Percentiles rank a stretch among this genome's conserved stretches.
phyloP scores from a whole-genome alignment of 176 grass and related monocot genomes.

The Oryza australiensis region DNA sequence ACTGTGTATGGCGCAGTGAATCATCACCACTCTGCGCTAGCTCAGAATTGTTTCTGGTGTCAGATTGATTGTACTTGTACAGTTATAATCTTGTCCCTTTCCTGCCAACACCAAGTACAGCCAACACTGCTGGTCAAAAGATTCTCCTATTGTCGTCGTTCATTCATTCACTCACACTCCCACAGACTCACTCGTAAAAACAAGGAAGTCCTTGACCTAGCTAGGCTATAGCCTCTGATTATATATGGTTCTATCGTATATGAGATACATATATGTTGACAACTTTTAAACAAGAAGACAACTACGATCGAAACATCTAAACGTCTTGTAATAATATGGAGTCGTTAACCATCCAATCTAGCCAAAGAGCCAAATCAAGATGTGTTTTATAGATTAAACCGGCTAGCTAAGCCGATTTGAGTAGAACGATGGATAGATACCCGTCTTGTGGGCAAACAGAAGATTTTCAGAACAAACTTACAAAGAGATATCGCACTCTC shows the following conservation, averaged over 20 bases:
- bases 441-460: too few species aligned
- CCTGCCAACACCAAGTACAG: slow-evolving; percentile 24
- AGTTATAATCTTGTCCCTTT: slow-evolving; percentile 21
- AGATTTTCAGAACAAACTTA: too few species aligned
- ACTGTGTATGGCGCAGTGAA: slow-evolving; percentile 10
- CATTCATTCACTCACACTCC: neutral
- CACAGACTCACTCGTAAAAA: neutral
- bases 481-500: too few species aligned
- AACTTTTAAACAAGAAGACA: too few species aligned
- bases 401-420: too few species aligned
- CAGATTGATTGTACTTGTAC: slow-evolving; percentile 13
- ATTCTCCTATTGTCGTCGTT: slow-evolving; percentile 30
- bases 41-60: slow-evolving; percentile 23
- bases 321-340: too few species aligned
- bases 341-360: too few species aligned
- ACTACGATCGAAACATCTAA: too few species aligned
- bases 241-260: neutral
- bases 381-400: too few species aligned
- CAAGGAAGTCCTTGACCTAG: neutral
- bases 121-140: slow-evolving; percentile 21
- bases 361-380: too few species aligned
- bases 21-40: neutral
- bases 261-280: neutral
- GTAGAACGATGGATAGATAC: too few species aligned
- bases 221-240: neutral